Evolutionary conservation across 495 filamentous ascomycete genomes (phyloP), one percentile per base, ranked within the genome.

Genomic region (Eremomyces bilateralis): DNA sequence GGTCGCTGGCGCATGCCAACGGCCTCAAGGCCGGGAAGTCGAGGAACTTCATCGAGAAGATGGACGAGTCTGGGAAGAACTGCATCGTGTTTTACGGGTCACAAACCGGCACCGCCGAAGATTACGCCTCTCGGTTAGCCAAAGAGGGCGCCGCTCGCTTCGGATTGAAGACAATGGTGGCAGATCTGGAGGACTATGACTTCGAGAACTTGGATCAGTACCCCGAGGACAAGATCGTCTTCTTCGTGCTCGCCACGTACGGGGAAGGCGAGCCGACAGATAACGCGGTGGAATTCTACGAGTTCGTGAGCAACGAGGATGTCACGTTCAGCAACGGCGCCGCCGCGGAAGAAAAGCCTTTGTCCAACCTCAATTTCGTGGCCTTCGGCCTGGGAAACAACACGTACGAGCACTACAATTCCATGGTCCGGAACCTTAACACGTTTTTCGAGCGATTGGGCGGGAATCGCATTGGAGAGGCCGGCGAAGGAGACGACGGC

Each of bases 371-470:
- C 47, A 85, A 84, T 52, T 99, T 80, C 48, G 79, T 99, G 47
- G 65, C 85, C 29, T 99, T 99, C 51, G 88, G 88, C 48, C 69
- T 99, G 8, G 88, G 88, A 42, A 79, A 99, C 64, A 99, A 99
- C 60, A 99, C 88, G 18, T 99, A 99, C 45, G 88, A 99, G 48
- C 90, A 99, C 61, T 99, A 95, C 65, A 94, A 99, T 58, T 75
- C 80, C 24, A 92, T 99, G 81, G 85, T 99, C 37, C 80, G 88
- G 39, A 76, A 81, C 39, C 71, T 92, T 38, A 70, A 91, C 53
- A 67, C 72, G 42, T 73, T 75, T 21, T 58, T 99, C 30, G 57
- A 65, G 43, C 83, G 79, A 45, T 61, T 84, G 19, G 88, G 88
- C 38, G 88, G 78, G 15, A 63, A 66, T 34, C 66, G 82, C 37